A percentile compares a stretch with the other conserved stretches of the same genome.
phyloP scores from a whole-genome alignment of 257 asterid genomes.

The Solanum boliviense region DNA sequence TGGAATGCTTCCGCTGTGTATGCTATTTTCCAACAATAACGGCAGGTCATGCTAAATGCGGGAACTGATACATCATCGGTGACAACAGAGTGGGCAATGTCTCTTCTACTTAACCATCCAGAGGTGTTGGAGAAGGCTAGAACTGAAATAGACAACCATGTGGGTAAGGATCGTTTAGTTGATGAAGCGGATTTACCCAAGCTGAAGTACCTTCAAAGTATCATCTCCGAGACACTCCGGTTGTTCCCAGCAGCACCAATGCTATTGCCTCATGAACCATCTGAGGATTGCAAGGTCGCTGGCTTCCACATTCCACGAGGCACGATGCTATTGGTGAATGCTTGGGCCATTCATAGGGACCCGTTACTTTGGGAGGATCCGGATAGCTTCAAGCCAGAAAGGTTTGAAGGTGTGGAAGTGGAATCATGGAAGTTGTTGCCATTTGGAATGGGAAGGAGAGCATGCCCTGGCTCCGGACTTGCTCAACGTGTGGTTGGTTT shows the following conservation, averaged over 20 bases:
- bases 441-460: slow-evolving; percentile 68
- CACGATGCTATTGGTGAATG: slow-evolving; percentile 41
- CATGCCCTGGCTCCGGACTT: slow-evolving; percentile 52
- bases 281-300: slow-evolving; percentile 29
- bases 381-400: slow-evolving; percentile 33
- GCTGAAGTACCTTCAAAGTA: slow-evolving; percentile 36
- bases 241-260: slow-evolving; percentile 43
- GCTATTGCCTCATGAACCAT: slow-evolving; percentile 45
- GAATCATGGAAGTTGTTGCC: slow-evolving; percentile 33
- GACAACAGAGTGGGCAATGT: too few relatives aligned
- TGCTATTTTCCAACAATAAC: too few relatives aligned
- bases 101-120: too few relatives aligned
- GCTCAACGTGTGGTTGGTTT: slow-evolving; percentile 41
- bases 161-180: slow-evolving; percentile 33
- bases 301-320: slow-evolving; percentile 45
- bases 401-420: slow-evolving; percentile 22
- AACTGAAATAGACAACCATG: slow-evolving; percentile 26
- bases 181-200: slow-evolving; percentile 37
- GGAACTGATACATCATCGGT: too few relatives aligned
- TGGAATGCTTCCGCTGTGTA: too few relatives aligned
- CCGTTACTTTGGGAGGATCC: slow-evolving; percentile 51
- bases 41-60: too few relatives aligned
- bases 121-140: not conserved
- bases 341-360: slow-evolving; percentile 64
- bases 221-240: slow-evolving; percentile 36